phyloP scores from a whole-genome alignment of 208 protist species.

The Trypanosoma caninum region DNA sequence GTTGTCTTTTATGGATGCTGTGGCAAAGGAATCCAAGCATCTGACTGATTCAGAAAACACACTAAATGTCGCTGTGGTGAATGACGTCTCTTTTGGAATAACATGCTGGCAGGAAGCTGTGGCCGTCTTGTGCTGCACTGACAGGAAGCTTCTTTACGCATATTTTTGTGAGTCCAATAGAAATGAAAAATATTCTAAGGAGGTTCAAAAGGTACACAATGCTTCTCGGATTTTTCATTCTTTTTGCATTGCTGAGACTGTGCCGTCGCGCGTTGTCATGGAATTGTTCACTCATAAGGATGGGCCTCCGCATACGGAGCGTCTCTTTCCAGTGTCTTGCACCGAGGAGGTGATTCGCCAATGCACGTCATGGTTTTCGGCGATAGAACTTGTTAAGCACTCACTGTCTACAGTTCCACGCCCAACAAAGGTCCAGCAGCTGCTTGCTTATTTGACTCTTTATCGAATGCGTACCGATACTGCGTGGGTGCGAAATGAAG shows the following conservation, averaged over 20 bases:
- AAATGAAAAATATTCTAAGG: not conserved
- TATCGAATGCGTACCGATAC: constrained; percentile 30
- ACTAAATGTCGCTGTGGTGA: not conserved
- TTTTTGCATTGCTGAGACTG: not conserved
- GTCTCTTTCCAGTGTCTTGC: constrained; percentile 43
- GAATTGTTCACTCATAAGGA: constrained; percentile 4
- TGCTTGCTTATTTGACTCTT: constrained; percentile 28
- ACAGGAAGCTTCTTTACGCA: not conserved
- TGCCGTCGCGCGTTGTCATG: constrained; percentile 13
- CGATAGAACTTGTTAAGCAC: constrained; percentile 30
- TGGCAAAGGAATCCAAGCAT: not conserved
- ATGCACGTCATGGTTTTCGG: constrained; percentile 31
- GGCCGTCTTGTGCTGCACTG: not conserved
- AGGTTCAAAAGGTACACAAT: not conserved
- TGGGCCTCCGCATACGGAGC: constrained; percentile 45
- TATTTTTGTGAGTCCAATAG: not conserved
- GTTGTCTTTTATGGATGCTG: constrained; percentile 1
- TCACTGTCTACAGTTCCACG: constrained; percentile 41
- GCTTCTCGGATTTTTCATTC: constrained; percentile 11
- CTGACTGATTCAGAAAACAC: not conserved
- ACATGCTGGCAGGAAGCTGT: constrained; percentile 10
- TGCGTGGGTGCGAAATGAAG: not conserved
- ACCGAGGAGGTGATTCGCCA: constrained; percentile 37
- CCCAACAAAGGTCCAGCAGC: constrained; percentile 56
- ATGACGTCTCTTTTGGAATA: not conserved